Evolutionary conservation across 352 stramenopile species (phyloP), one percentile per base, ranked within the genome.

Genomic region (Phytophthora citrophthora): DNA sequence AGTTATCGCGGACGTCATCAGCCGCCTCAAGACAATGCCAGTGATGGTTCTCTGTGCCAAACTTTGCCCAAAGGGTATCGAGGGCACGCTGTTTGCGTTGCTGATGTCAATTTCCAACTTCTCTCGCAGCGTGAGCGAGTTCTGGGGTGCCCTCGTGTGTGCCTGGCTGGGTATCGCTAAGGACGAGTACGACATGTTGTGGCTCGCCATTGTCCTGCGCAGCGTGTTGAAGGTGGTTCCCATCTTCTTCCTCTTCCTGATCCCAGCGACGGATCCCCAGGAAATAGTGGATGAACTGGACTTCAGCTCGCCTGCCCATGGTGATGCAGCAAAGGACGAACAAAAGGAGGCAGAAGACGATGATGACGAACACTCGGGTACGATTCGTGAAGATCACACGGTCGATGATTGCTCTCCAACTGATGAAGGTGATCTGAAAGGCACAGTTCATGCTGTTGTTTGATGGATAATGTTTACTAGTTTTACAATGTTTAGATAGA

Each of bases 71-170:
- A 91, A 90, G 46, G 97, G 97, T 38, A 87, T 99, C 20, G 97
- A 99, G 70, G 96, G 96, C 31, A 98, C 97, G 10, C 74, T 99
- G 9, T 99, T 99, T 82, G 97, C 96, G 5, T 83, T 97, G 39
- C 79, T 99, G 47, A 99, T 99, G 97, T 97, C 89, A 1, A 98
- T 99, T 57, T 98, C 96, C 61, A 99, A 99, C 79, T 95, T 96
- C 49, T 97, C 93, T 23, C 91, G 81, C 40, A 96, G 94, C 32
- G 72, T 98, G 18, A 97, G 94, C 16, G 95, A 94, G 31, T 97
- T 99, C 70, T 86, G 97, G 70, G 94, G 95, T 1, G 94, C 95
- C 8, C 62, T 90, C 9, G 80, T 99, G 23, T 98, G 94, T 54
- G 83, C 91, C 12, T 72, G 75, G 39, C 74, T 98, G 8, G 90